A percentile compares a stretch with the other conserved stretches of the same genome.
phyloP scores from a whole-genome alignment of 176 grass and related monocot species.

The Chloris gayana region DNA sequence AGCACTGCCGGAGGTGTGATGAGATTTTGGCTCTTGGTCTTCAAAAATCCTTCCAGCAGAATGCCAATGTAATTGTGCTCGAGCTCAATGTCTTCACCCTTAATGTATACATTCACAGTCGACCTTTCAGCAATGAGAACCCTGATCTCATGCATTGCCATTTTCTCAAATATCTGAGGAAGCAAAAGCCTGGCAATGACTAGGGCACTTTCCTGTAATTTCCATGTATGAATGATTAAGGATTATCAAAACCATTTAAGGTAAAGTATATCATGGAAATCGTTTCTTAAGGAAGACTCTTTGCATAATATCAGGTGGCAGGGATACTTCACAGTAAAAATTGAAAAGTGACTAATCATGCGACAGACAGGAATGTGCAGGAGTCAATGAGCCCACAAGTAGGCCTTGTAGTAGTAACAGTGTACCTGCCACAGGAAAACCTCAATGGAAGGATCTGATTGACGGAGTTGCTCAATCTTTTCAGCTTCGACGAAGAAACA shows the following conservation, averaged over 20 bases:
- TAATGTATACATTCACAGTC: constrained; percentile 67
- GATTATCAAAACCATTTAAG: neutral
- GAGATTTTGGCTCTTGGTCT: constrained; percentile 50
- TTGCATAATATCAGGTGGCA: neutral
- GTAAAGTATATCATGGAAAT: neutral
- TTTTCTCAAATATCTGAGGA: constrained; percentile 89
- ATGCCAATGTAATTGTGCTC: constrained; percentile 61
- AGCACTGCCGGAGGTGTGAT: constrained; percentile 72
- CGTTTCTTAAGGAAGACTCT: neutral
- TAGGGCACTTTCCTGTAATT: constrained; percentile 75
- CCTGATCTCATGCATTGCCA: constrained; percentile 86
- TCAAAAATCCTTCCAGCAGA: constrained; percentile 93
- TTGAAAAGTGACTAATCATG: neutral
- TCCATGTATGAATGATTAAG: neutral
- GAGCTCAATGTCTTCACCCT: constrained; percentile 71
- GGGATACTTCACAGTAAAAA: neutral
- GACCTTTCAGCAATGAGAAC: constrained; percentile 72
- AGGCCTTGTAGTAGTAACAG: neutral
- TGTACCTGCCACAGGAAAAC: constrained; percentile 94
- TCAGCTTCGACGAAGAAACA: constrained; percentile 94
- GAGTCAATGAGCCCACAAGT: neutral
- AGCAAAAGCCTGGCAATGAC: constrained; percentile 74
- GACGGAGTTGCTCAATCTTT: constrained; percentile 68
- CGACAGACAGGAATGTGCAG: neutral
- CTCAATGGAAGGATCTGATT: constrained; percentile 69